These are phyloP conservation scores for Lagenaria siceraria DNA, from an alignment of 306 rosid species.

Conservation along the genomic window DNA sequence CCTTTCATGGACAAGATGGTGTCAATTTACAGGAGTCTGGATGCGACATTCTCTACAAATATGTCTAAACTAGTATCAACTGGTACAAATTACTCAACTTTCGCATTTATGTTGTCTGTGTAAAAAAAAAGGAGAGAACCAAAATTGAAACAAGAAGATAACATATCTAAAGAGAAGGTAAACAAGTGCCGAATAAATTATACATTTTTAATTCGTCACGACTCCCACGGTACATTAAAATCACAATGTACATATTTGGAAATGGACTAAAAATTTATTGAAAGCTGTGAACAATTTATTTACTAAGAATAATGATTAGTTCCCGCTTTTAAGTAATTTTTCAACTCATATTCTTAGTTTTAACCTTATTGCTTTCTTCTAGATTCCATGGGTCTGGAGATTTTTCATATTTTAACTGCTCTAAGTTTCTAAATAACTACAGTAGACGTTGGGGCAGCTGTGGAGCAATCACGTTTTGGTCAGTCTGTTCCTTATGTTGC, in stretches of 20 bases:
- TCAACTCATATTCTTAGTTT: not conserved
- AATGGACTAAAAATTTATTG: not conserved
- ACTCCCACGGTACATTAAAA: not conserved
- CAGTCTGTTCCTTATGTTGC: conserved; percentile 15
- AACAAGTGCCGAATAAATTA: not conserved
- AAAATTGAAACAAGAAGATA: not conserved
- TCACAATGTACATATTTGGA: not conserved
- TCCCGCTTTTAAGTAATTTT: not conserved
- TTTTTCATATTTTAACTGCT: not conserved
- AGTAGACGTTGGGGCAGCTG: not conserved
- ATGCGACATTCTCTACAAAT: conserved; percentile 36
- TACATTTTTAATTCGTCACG: not conserved
- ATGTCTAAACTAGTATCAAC: conserved; percentile 27
- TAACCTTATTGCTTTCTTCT: not conserved
- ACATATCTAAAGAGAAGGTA: not conserved
- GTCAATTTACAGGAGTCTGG: conserved; percentile 49
- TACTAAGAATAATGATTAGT: not conserved
- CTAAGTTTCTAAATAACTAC: not conserved
- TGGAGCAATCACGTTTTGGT: not conserved
- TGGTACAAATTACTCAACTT: conserved; percentile 23
- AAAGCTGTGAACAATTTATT: not conserved
- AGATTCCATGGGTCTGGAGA: not conserved
- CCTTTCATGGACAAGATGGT: conserved; percentile 70
- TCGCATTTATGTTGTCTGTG: not conserved
- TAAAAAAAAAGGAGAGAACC: not conserved